Evolutionary conservation across 2,329 filamentous ascomycete species (phyloP).

Genomic region (Neofusicoccum cordaticola): DNA sequence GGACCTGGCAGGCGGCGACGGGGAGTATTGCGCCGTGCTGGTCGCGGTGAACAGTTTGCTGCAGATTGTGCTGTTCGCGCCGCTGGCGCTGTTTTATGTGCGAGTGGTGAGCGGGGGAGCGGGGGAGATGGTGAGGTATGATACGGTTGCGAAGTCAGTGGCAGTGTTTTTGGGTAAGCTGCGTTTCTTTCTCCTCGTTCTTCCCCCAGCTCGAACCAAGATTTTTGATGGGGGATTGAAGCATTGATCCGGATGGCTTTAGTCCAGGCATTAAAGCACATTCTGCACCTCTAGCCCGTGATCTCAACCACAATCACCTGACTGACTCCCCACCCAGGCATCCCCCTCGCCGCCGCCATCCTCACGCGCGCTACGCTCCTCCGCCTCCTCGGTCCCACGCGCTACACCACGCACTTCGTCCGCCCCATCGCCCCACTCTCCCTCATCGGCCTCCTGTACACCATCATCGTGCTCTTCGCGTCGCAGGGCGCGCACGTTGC

Average conservation of each 20-base stretch:
- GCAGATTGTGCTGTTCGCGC: slow-evolving; percentile 49
- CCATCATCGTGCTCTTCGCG: slow-evolving; percentile 81
- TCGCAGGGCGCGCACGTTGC: slow-evolving; percentile 75
- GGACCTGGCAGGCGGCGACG: slow-evolving; percentile 70
- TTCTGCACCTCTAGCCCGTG: too few relatives aligned
- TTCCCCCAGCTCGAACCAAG: too few relatives aligned
- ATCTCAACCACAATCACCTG: too few relatives aligned
- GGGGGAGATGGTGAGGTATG: slow-evolving; percentile 54
- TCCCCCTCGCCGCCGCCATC: slow-evolving; percentile 76
- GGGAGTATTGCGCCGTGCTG: slow-evolving; percentile 71
- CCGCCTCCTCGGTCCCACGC: slow-evolving; percentile 51
- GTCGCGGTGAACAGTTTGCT: slow-evolving; percentile 49
- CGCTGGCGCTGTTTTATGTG: slow-evolving; percentile 55
- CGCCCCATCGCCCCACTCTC: slow-evolving; percentile 69
- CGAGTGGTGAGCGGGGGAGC: slow-evolving; percentile 58
- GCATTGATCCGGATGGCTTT: too few relatives aligned
- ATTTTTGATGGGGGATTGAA: too few relatives aligned
- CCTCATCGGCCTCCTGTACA: slow-evolving; percentile 80
- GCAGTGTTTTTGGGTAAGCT: slow-evolving; percentile 60
- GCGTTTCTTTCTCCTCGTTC: background rate
- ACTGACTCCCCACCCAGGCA: slow-evolving; percentile 41
- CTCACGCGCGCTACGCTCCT: slow-evolving; percentile 64
- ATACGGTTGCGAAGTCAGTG: slow-evolving; percentile 72
- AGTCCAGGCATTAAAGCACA: too few relatives aligned
- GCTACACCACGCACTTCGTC: slow-evolving; percentile 71